These are phyloP conservation scores for Irpex sp. DNA, from an alignment of 1,284 basidiomycete species.

Conservation along the genomic window DNA sequence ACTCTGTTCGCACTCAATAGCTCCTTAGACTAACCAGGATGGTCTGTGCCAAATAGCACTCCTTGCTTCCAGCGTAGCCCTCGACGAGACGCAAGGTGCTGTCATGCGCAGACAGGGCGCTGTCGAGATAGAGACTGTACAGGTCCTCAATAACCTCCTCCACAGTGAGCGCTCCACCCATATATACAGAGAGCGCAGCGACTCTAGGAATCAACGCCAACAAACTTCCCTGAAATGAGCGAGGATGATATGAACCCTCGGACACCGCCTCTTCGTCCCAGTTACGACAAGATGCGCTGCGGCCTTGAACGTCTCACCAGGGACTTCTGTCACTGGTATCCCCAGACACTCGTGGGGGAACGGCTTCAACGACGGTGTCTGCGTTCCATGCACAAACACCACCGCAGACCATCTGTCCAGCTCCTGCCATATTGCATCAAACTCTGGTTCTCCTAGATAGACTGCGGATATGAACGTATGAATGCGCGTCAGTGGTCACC, in stretches of 20 bases:
- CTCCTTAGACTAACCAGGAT: conserved; percentile 48
- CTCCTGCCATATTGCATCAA: conserved; percentile 64
- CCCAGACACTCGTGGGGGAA: conserved; percentile 59
- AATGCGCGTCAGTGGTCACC: not conserved
- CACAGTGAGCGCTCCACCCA: conserved; percentile 57
- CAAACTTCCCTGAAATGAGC: conserved; percentile 66
- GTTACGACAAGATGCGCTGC: conserved; percentile 71
- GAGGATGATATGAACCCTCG: conserved; percentile 57
- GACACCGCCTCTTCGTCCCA: conserved; percentile 59
- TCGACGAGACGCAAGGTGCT: conserved; percentile 48
- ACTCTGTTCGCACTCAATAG: not conserved
- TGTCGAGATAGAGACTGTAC: conserved; percentile 68
- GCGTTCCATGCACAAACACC: conserved; percentile 69
- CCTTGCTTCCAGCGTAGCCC: conserved; percentile 40
- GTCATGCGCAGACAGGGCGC: conserved; percentile 56
- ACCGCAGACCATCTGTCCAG: conserved; percentile 52
- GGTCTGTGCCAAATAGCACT: conserved; percentile 67
- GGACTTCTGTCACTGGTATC: conserved; percentile 68
- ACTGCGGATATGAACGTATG: conserved; percentile 32
- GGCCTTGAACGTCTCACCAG: conserved; percentile 76
- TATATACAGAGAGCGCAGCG: conserved; percentile 58
- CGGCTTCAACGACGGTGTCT: conserved; percentile 58
- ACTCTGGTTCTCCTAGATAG: conserved; percentile 61
- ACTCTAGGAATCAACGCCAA: conserved; percentile 61
- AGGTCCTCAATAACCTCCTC: conserved; percentile 66